Percentiles rank a stretch among this genome's conserved stretches.
Conservation (phyloP, 164 flowering plant genomes). For the Nymphaea thermarum region DNA sequence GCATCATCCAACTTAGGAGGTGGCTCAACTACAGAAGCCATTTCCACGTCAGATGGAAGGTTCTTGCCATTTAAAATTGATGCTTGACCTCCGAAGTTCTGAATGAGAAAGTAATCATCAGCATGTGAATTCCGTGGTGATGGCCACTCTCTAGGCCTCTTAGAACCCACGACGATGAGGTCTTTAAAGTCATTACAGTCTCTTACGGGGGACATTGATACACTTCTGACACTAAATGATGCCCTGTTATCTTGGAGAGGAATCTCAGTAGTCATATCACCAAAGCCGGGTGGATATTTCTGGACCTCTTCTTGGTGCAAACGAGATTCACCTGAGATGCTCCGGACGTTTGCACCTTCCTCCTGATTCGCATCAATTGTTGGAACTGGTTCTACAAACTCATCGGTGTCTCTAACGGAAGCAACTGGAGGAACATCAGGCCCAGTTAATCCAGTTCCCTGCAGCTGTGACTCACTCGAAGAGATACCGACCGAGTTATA, state of each 20-base stretch:
- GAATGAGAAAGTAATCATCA: constrained; percentile 20
- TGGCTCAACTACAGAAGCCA: constrained; percentile 18
- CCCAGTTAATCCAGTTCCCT: constrained; percentile 7
- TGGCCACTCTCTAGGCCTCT: constrained; percentile 54
- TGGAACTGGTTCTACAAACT: constrained; percentile 15
- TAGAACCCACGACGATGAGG: constrained; percentile 28
- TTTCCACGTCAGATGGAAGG: constrained; percentile 14
- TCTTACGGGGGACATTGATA: constrained; percentile 24
- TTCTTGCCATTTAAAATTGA: constrained; percentile 13
- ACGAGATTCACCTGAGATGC: constrained; percentile 27
- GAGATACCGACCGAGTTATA: constrained; percentile 16
- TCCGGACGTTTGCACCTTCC: constrained; percentile 18
- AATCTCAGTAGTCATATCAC: background rate
- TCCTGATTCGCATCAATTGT: constrained; percentile 14
- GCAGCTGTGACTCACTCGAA: constrained; percentile 17
- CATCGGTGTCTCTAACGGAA: constrained; percentile 18
- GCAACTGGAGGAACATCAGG: constrained; percentile 14
- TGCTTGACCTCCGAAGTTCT: constrained; percentile 18
- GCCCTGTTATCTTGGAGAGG: background rate
- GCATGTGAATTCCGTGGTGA: constrained; percentile 17
- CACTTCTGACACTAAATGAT: constrained; percentile 10
- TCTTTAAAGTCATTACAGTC: constrained; percentile 49
- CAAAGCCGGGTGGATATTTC: constrained; percentile 23
- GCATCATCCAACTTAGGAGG: constrained; percentile 13
- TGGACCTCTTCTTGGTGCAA: constrained; percentile 22